Evolutionary conservation across 2,329 filamentous ascomycete species (phyloP), one percentile per base, ranked within the genome.

Genomic region (Penicillium sp.): DNA sequence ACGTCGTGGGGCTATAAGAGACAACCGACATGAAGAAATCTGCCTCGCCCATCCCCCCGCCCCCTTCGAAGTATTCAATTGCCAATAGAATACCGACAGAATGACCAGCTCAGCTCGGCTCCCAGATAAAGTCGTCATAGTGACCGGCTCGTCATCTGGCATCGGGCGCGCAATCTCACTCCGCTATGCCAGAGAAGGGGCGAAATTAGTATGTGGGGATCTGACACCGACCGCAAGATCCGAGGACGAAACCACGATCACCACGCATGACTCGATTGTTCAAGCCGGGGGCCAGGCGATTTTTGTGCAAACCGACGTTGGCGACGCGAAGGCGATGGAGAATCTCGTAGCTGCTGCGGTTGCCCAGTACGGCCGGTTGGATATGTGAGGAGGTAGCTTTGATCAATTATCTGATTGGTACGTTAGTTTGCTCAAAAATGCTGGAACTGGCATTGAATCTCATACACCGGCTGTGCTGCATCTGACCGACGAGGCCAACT

Each of bases 121-220:
- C 0, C 47, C 64, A 8, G 56, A 71, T 31, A 74, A 73, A 57
- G 67, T 75, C 5, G 69, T 69, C 24, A 73, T 81, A 21, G 68
- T 81, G 5, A 80, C 79, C 0, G 79, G 79, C 11, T 67, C 75
- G 1, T 79, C 77, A 0, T 78, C 77, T 0, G 78, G 78, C 2
- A 62, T 81, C 0, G 77, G 79, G 1, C 71, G 78, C 4, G 74
- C 77, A 1, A 81, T 81, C 16, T 66, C 77, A 0, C 56, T 78
- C 2, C 71, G 67, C 3, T 79, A 70, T 58, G 71, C 68, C 1
- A 62, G 57, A 3, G 72, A 79, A 49, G 78, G 77, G 4, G 75
- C 77, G 0, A 58, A 57, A 5, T 59, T 81, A 5, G 70, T 79
- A 18, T 79, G 75, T 34, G 72, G 75, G 1, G 77, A 80, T 54